Percentiles rank a stretch among this genome's conserved stretches.
phyloP scores from a whole-genome alignment of 257 asterid genomes.

The Ballota nigra region DNA sequence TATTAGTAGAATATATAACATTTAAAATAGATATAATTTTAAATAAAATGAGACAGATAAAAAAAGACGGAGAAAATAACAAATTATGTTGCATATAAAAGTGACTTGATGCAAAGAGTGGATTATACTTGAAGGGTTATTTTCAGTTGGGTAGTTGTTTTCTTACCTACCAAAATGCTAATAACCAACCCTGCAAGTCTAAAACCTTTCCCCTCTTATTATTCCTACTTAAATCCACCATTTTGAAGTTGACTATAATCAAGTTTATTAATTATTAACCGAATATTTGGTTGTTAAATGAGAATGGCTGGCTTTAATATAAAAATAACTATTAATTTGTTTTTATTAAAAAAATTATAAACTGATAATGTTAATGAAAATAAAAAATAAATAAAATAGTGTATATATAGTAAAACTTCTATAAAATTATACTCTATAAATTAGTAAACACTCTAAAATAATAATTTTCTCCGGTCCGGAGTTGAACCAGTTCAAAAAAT shows the following conservation, averaged over 20 bases:
- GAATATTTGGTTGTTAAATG: background rate
- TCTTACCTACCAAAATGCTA: constrained; percentile 29
- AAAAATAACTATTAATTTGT: background rate
- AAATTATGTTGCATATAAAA: background rate
- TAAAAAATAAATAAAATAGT: too few species aligned
- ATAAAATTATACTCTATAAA: too few species aligned
- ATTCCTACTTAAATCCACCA: background rate
- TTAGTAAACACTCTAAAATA: too few species aligned
- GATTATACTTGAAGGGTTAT: constrained; percentile 18
- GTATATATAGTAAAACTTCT: too few species aligned
- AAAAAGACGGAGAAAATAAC: too few species aligned
- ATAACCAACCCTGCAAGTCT: background rate
- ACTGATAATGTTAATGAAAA: too few species aligned
- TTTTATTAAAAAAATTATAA: too few species aligned
- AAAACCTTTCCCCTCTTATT: background rate
- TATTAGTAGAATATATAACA: too few species aligned
- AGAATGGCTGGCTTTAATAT: background rate
- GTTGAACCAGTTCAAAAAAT: too few species aligned
- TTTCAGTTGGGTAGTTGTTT: constrained; percentile 26
- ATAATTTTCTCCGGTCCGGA: too few species aligned
- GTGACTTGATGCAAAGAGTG: constrained; percentile 1
- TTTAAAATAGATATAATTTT: too few species aligned
- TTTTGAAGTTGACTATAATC: constrained; percentile 13
- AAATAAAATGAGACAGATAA: too few species aligned
- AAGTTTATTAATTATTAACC: background rate